Evolutionary conservation across 2,329 filamentous ascomycete species (phyloP).

Genomic region (Beauveria asiatica): DNA sequence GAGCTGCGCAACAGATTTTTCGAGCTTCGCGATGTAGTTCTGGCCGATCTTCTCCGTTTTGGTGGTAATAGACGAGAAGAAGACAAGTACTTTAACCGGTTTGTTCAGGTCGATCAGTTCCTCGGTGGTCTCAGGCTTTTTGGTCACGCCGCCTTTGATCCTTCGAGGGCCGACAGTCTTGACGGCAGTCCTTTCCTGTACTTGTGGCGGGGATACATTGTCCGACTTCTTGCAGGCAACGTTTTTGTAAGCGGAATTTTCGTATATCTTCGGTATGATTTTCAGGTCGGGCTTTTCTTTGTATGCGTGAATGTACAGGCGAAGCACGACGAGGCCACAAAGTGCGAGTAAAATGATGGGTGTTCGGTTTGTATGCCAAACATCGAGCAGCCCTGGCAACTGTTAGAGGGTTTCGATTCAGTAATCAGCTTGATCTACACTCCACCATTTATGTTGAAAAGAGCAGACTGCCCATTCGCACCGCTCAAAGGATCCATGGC

Average conservation of each 20-base stretch:
- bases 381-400: slow-evolving; percentile 28
- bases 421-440: neutral
- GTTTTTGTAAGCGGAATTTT: slow-evolving; percentile 20
- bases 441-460: slow-evolving; percentile 11
- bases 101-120: slow-evolving; percentile 24
- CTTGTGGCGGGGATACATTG: neutral
- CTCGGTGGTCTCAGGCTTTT: slow-evolving; percentile 21
- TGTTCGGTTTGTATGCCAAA: slow-evolving; percentile 40
- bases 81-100: slow-evolving; percentile 65
- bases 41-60: slow-evolving; percentile 69
- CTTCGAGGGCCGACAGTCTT: slow-evolving; percentile 37
- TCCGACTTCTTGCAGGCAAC: neutral
- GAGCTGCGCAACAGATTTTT: slow-evolving; percentile 42
- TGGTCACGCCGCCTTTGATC: slow-evolving; percentile 36
- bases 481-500: slow-evolving; percentile 12
- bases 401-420: neutral
- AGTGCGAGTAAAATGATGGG: slow-evolving; percentile 33
- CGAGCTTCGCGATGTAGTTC: slow-evolving; percentile 50
- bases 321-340: slow-evolving; percentile 28
- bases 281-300: slow-evolving; percentile 26
- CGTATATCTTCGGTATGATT: slow-evolving; percentile 29
- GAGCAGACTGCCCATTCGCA: slow-evolving; percentile 1
- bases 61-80: slow-evolving; percentile 83
- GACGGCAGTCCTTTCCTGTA: slow-evolving; percentile 19
- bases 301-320: slow-evolving; percentile 34